Conservation (phyloP, 345 rosid species). For the Ceriops decandra region DNA sequence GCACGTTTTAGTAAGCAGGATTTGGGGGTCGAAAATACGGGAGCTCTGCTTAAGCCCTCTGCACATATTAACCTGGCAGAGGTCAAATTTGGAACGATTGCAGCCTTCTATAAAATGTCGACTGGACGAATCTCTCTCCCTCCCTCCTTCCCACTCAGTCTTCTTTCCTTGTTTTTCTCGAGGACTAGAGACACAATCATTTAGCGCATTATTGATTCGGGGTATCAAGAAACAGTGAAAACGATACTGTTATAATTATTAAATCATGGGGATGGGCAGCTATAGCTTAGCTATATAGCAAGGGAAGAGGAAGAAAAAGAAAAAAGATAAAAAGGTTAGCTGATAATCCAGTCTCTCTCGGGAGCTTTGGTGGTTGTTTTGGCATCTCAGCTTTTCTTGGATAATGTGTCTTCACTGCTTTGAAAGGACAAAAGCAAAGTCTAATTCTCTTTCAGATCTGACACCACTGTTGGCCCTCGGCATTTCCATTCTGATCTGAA, state of each 20-base stretch:
- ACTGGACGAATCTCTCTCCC: too few species aligned
- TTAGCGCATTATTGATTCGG: background rate
- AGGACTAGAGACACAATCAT: background rate
- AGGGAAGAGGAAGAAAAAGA: background rate
- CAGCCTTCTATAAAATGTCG: too few species aligned
- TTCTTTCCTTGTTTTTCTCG: background rate
- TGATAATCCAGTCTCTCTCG: background rate
- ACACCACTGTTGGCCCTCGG: background rate
- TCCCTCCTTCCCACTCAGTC: background rate
- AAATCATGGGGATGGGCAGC: slow-evolving; percentile 8
- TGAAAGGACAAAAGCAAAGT: slow-evolving; percentile 16
- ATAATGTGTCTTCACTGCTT: slow-evolving; percentile 8
- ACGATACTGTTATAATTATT: slow-evolving; percentile 4
- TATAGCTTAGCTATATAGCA: background rate
- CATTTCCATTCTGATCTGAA: background rate
- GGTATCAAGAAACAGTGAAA: background rate
- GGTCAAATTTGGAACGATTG: too few species aligned
- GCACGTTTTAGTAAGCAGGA: too few species aligned
- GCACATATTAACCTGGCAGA: too few species aligned
- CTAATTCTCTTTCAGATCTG: background rate
- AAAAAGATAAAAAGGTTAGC: too few species aligned
- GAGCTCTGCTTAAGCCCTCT: too few species aligned
- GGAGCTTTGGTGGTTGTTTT: slow-evolving; percentile 1
- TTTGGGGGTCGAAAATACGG: too few species aligned
- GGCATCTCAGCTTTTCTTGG: slow-evolving; percentile 21